Base-by-base conservation (phyloP, 768 basidiomycete genomes). In the Tricholoma terreum region DNA sequence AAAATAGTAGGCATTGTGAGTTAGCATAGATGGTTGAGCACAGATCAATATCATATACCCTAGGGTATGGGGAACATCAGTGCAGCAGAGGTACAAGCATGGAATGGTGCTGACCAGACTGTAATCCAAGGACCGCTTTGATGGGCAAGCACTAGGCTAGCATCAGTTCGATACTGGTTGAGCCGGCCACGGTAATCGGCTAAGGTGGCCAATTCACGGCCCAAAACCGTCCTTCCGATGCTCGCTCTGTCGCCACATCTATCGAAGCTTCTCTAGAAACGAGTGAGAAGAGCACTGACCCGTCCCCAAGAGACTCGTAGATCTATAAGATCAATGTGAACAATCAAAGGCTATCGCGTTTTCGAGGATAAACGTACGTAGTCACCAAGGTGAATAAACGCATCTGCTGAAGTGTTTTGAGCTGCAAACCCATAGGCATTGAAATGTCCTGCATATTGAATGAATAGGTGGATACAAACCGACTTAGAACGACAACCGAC, bases 371-470 rank as follows among this genome's bases (percentile, higher is more conserved):
- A 22, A 69, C 76, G n/a, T 59, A 82, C 80, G 61, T 84, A 86
- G 67, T 84, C 83, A 6, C 84, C 84, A 17, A 85, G 73, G 61
- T 85, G 84, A 9, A 85, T 66, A 56, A 81, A 84, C 34, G 83
- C 68, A 58, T 84, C 81, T 1, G 81, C 75, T 11, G 73, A 73
- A 11, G 79, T 79, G 57, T 81, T 81, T 57, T 77, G 78, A 14
- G 81, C 78, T 6, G 81, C 82, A 50, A 78, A 74, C 3, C 80
- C 81, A 62, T 85, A 86, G 9, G 83, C 83, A 67, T 84, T 84
- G 72, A 85, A 86, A 70, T 76, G 83, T 1, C 83, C 82, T 80
- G 61, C 43, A 34, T 8, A 21, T 22, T 30, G 38, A 45, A 31
- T n/a, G 58, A 22, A 36, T 17, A 24, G 15, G 19, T n/a, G 12